Evolutionary conservation across 2,329 filamentous ascomycete species (phyloP).

Genomic region (Beauveria sp.): DNA sequence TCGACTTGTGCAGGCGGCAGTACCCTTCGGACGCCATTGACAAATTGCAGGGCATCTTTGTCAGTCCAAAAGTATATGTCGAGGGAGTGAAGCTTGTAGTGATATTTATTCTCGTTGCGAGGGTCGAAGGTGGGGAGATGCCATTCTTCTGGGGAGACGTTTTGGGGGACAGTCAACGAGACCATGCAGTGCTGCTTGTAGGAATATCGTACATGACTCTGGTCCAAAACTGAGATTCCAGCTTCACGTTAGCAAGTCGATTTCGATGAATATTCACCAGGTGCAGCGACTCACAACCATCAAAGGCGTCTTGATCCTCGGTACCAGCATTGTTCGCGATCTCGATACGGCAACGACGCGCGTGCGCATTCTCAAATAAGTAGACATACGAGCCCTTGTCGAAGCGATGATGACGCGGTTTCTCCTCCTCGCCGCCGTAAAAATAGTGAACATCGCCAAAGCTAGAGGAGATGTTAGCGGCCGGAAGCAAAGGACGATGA

Average conservation of each 20-base stretch:
- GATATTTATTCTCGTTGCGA: constrained; percentile 67
- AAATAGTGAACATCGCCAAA: constrained; percentile 76
- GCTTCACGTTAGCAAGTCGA: neutral
- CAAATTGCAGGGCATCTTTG: constrained; percentile 61
- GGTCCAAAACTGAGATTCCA: constrained; percentile 45
- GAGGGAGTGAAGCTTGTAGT: constrained; percentile 68
- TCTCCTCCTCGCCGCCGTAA: constrained; percentile 58
- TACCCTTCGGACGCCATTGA: constrained; percentile 60
- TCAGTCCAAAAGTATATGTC: constrained; percentile 77
- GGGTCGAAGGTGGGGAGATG: constrained; percentile 67
- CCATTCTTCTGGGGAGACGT: constrained; percentile 55
- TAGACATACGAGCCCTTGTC: constrained; percentile 75
- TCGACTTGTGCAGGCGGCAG: constrained; percentile 54
- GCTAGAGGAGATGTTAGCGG: constrained; percentile 32
- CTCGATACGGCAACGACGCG: constrained; percentile 63
- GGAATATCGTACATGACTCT: constrained; percentile 58
- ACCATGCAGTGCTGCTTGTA: constrained; percentile 68
- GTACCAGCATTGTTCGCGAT: constrained; percentile 68
- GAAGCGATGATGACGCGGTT: constrained; percentile 71
- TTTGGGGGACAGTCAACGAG: constrained; percentile 54
- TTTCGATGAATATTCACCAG: no score
- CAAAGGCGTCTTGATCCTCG: constrained; percentile 71
- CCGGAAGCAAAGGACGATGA: neutral
- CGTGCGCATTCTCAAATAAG: constrained; percentile 64
- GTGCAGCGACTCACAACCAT: constrained; percentile 52